Evolutionary conservation across 208 protist genomes (phyloP).

Genomic region (Trichomonas gallinae): DNA sequence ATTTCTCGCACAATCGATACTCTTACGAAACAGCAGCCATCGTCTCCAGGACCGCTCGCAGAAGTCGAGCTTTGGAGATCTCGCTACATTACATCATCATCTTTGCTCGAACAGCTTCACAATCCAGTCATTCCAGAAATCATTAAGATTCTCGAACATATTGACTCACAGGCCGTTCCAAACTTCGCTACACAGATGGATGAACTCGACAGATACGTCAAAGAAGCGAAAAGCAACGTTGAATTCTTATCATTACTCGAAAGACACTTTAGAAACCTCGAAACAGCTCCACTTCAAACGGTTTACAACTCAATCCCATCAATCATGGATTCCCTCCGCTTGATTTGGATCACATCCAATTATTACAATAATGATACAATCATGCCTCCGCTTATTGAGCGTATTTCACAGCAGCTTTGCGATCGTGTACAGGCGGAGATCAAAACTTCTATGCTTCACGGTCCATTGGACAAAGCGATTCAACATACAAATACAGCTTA

Average conservation of each 20-base stretch:
- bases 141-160: slow-evolving; percentile 29
- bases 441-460: slow-evolving; percentile 39
- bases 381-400: slow-evolving; percentile 86
- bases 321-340: slow-evolving; percentile 91
- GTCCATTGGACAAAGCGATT: slow-evolving; percentile 16
- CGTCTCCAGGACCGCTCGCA: neutral
- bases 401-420: slow-evolving; percentile 82
- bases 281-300: slow-evolving; percentile 52
- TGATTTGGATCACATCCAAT: slow-evolving; percentile 97
- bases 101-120: neutral
- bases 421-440: slow-evolving; percentile 65
- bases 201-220: slow-evolving; percentile 70
- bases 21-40: neutral
- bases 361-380: slow-evolving; percentile 94
- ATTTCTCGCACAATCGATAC: neutral
- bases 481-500: slow-evolving; percentile 23
- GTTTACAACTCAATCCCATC: slow-evolving; percentile 86
- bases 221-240: slow-evolving; percentile 92
- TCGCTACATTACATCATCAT: neutral
- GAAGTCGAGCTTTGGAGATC: slow-evolving; percentile 19
- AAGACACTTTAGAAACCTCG: slow-evolving; percentile 83
- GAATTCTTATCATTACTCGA: slow-evolving; percentile 93
- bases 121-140: slow-evolving; percentile 33
- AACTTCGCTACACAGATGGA: slow-evolving; percentile 50
- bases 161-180: slow-evolving; percentile 24